Conservation (phyloP, 208 protist genomes). For the Endotrypanum monterogeii region DNA sequence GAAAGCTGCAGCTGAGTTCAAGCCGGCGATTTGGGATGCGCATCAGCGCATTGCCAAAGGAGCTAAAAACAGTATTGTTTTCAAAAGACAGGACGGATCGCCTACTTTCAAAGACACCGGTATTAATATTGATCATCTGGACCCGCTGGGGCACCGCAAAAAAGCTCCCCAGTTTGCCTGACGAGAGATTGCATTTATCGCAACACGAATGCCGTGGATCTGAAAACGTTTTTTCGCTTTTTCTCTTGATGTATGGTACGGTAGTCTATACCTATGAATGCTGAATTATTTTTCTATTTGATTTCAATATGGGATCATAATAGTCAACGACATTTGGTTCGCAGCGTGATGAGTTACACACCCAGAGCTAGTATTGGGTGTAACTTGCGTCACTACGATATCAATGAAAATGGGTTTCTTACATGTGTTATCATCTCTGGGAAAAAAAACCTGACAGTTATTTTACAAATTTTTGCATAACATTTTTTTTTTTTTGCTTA, state of each 20-base stretch:
- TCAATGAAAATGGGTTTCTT: background rate
- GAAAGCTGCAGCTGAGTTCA: conserved; percentile 46
- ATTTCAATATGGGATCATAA: background rate
- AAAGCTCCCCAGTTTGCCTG: conserved; percentile 23
- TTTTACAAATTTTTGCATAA: background rate
- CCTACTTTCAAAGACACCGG: conserved; percentile 40
- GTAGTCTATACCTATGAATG: background rate
- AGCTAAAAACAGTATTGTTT: conserved; percentile 32
- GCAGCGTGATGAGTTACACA: background rate
- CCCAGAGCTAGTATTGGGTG: background rate
- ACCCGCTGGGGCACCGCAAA: conserved; percentile 67
- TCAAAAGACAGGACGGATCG: conserved; percentile 13
- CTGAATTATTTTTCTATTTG: too few species aligned
- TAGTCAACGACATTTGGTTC: background rate
- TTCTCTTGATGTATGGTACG: background rate
- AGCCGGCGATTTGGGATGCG: conserved; percentile 61
- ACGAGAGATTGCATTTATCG: conserved; percentile 1
- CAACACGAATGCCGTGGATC: background rate
- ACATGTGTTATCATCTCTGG: background rate
- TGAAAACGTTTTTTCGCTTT: background rate
- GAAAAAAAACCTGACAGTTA: too few species aligned
- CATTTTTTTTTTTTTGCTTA: background rate
- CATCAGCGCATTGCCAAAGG: conserved; percentile 54
- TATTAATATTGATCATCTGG: conserved; percentile 77
- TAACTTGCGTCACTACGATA: background rate